A percentile compares a stretch with the other conserved stretches of the same genome.
These are phyloP conservation scores for Coccomyxa subellipsoidea DNA, from an alignment of 163 green algal species.

Conservation along the genomic window DNA sequence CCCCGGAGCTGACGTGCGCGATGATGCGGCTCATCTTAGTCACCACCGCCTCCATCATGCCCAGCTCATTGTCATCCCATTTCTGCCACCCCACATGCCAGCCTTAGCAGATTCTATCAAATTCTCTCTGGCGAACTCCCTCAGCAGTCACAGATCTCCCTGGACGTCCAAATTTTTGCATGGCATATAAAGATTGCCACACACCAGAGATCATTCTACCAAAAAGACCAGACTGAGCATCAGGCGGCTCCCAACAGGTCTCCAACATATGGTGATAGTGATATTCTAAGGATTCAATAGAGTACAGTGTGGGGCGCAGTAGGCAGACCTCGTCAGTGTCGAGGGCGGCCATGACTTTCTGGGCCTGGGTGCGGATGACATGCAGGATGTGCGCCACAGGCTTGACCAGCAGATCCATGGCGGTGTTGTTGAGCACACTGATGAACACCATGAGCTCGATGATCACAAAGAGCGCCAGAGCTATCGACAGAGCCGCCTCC, in stretches of 20 bases:
- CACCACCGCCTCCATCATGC: constrained; percentile 31
- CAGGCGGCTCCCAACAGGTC: no score
- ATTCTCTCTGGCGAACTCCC: no score
- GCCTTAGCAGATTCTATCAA: no score
- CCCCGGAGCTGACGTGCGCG: constrained; percentile 22
- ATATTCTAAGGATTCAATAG: no score
- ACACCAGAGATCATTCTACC: no score
- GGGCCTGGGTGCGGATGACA: constrained; percentile 35
- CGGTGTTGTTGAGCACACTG: constrained; percentile 15
- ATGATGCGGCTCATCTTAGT: constrained; percentile 40
- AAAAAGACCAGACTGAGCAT: no score
- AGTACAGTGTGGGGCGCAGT: neutral
- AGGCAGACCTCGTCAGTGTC: constrained; percentile 7
- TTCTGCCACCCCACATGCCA: constrained; percentile 9
- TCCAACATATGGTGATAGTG: no score
- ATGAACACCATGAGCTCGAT: constrained; percentile 33
- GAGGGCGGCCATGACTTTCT: constrained; percentile 32
- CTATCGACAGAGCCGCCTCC: constrained; percentile 14
- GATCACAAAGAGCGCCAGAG: constrained; percentile 35
- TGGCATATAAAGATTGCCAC: no score
- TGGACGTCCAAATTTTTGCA: no score
- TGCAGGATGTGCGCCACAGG: constrained; percentile 43
- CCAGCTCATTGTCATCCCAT: constrained; percentile 17
- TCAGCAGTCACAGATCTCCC: no score
- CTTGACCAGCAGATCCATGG: constrained; percentile 33